Evolutionary conservation across 192 early-diverging fungal genomes (phyloP).

Genomic region (Spizellomyces sp.): DNA sequence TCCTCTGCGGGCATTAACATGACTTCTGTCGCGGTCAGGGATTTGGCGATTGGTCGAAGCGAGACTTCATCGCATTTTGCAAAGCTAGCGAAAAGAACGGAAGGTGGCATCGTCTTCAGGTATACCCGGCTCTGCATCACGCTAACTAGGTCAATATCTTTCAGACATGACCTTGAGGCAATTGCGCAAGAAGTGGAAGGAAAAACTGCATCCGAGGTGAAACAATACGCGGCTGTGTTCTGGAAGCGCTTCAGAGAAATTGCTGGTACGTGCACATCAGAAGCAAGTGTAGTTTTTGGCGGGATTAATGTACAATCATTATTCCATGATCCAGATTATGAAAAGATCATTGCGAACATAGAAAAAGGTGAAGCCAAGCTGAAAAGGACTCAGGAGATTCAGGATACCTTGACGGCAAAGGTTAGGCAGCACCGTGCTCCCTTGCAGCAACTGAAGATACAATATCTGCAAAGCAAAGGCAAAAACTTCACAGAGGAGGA

Average conservation of each 20-base stretch:
- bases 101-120: conserved; percentile 42
- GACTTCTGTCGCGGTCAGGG: conserved; percentile 54
- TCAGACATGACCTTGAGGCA: conserved; percentile 65
- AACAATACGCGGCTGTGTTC: conserved; percentile 83
- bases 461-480: conserved; percentile 86
- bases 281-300: conserved; percentile 1
- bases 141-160: conserved; percentile 5
- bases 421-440: conserved; percentile 75
- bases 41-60: conserved; percentile 88
- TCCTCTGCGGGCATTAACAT: no score
- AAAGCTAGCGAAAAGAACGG: conserved; percentile 87
- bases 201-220: conserved; percentile 86
- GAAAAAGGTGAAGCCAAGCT: conserved; percentile 86
- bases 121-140: background rate
- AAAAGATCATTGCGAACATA: conserved; percentile 83
- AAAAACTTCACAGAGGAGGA: conserved; percentile 95
- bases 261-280: conserved; percentile 42
- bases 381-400: conserved; percentile 76
- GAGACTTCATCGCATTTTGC: conserved; percentile 86
- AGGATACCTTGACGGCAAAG: conserved; percentile 78
- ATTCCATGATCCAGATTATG: conserved; percentile 61
- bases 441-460: conserved; percentile 85
- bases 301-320: background rate
- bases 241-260: conserved; percentile 89
- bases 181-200: conserved; percentile 91